Conservation (phyloP, 139 green algal genomes). For the Coelastrella sp. region DNA sequence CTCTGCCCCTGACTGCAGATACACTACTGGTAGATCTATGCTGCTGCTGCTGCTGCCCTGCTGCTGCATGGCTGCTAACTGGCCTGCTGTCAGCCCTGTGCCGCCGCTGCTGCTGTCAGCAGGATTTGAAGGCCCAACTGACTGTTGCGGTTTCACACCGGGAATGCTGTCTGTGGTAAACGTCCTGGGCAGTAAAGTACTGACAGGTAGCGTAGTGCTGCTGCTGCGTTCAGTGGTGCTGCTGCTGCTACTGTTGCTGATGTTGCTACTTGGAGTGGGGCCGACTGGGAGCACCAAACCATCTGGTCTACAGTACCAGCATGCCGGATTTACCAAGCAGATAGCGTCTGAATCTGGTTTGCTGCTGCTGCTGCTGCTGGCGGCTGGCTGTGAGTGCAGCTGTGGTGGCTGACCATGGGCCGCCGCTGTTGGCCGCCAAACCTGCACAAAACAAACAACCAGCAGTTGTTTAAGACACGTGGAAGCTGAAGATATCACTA, state of each 20-base stretch:
- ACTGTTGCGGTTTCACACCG: not conserved
- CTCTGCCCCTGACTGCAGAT: conserved; percentile 19
- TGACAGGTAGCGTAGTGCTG: not conserved
- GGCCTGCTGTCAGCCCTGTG: not conserved
- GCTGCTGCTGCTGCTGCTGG: conserved; percentile 23
- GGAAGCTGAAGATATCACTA: too few species aligned
- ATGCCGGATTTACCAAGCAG: conserved; percentile 1
- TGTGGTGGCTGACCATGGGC: not conserved
- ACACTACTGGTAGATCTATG: not conserved
- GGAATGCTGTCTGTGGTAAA: not conserved
- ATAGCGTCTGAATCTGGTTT: not conserved
- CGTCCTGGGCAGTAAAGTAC: not conserved
- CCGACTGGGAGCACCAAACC: conserved; percentile 6
- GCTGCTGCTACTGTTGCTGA: not conserved
- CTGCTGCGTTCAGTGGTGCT: not conserved
- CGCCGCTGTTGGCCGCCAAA: not conserved
- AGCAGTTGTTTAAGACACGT: too few species aligned
- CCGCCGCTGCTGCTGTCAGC: not conserved
- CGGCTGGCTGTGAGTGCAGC: conserved; percentile 24
- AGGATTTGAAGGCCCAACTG: not conserved
- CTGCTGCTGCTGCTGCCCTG: not conserved
- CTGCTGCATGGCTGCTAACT: not conserved
- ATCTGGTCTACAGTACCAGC: conserved; percentile 23
- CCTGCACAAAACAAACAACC: not conserved
- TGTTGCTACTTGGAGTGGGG: not conserved